phyloP scores from a whole-genome alignment of 441 rosid genomes.

The Aleurites moluccanus region DNA sequence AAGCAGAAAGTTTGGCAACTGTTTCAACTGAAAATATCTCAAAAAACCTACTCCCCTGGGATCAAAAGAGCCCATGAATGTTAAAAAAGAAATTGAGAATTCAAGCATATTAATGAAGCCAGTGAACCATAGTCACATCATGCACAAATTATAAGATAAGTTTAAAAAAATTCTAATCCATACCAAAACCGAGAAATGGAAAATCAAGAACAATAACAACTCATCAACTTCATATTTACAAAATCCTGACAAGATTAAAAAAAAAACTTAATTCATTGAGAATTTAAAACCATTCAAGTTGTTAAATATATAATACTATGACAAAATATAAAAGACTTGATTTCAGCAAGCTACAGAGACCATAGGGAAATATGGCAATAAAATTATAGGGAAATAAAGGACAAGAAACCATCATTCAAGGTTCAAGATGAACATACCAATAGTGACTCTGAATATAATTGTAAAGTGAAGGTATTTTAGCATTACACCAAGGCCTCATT shows the following conservation, averaged over 20 bases:
- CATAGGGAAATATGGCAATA: not conserved
- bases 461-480: constrained; percentile 70
- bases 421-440: constrained; percentile 50
- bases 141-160: not conserved
- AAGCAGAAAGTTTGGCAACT: constrained; percentile 89
- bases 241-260: not conserved
- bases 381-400: not conserved
- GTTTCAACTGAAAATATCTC: constrained; percentile 75
- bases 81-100: not conserved
- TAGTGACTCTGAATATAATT: constrained; percentile 84
- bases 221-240: not conserved
- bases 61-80: constrained; percentile 18
- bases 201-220: not conserved
- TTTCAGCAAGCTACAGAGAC: constrained; percentile 6
- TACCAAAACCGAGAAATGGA: not conserved
- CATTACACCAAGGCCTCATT: constrained; percentile 86
- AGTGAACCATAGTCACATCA: not conserved
- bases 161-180: not conserved
- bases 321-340: not conserved
- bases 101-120: not conserved
- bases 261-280: not conserved
- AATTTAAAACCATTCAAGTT: not conserved
- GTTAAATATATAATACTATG: not conserved
- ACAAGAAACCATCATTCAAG: not conserved
- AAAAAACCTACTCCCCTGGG: constrained; percentile 92